Conservation (phyloP, 2,329 filamentous ascomycete genomes). For the Pyrenophora seminiperda region DNA sequence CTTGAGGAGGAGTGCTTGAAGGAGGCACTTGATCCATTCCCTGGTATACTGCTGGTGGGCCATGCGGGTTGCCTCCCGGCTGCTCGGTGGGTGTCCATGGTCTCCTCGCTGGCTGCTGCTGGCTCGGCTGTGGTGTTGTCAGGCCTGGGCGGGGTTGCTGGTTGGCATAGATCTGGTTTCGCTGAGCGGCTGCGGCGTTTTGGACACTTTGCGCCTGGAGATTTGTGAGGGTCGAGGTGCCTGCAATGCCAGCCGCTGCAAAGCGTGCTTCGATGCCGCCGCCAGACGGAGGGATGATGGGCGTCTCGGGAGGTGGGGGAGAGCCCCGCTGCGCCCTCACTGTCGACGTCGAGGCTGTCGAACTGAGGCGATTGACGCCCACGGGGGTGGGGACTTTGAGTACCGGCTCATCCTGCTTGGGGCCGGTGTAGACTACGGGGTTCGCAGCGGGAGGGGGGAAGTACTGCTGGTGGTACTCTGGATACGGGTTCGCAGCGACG, state of each 20-base stretch:
- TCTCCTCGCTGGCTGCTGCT: constrained; percentile 57
- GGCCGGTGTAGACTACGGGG: constrained; percentile 15
- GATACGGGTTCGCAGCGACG: constrained; percentile 48
- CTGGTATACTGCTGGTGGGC: constrained; percentile 89
- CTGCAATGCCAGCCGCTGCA: constrained; percentile 87
- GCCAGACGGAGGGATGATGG: constrained; percentile 74
- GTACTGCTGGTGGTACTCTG: constrained; percentile 65
- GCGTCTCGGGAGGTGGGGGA: constrained; percentile 92
- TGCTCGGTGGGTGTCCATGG: constrained; percentile 96
- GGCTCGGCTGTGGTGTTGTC: constrained; percentile 51
- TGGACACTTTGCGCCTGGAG: constrained; percentile 76
- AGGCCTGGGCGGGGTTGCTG: constrained; percentile 54
- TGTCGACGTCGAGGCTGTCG: constrained; percentile 90
- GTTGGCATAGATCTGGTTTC: constrained; percentile 73
- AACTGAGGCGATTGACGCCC: constrained; percentile 68
- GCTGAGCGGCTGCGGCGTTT: constrained; percentile 80
- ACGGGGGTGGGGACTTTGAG: constrained; percentile 59
- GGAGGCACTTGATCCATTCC: constrained; percentile 70
- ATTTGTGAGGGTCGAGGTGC: constrained; percentile 78
- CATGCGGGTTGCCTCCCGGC: constrained; percentile 83
- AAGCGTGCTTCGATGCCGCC: constrained; percentile 90
- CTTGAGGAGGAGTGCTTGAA: constrained; percentile 50
- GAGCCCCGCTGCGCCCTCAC: constrained; percentile 90
- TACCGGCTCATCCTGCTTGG: constrained; percentile 39
- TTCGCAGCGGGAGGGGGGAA: constrained; percentile 55